These are phyloP conservation scores for Colletotrichum magnum DNA, from an alignment of 2,329 filamentous ascomycete genomes.

Conservation along the genomic window DNA sequence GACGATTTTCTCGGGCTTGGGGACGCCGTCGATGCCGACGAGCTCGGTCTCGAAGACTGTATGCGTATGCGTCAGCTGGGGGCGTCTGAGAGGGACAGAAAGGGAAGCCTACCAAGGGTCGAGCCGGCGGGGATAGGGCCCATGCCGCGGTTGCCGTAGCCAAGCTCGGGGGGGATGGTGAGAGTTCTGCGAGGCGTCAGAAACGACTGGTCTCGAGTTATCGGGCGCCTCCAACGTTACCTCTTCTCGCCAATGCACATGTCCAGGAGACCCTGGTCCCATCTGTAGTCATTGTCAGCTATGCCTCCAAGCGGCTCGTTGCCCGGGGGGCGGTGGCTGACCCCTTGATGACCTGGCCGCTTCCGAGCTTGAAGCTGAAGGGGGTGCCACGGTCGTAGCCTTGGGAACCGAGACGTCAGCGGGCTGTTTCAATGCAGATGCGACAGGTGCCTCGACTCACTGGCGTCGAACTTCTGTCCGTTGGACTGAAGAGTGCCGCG, in stretches of 20 bases:
- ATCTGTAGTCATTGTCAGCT: conserved; percentile 63
- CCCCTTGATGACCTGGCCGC: conserved; percentile 91
- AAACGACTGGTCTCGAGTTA: conserved; percentile 14
- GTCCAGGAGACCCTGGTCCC: conserved; percentile 90
- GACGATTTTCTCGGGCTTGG: conserved; percentile 62
- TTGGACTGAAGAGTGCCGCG: conserved; percentile 81
- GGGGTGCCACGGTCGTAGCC: conserved; percentile 83
- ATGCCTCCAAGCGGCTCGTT: neutral
- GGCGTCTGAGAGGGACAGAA: neutral
- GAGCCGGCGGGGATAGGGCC: conserved; percentile 88
- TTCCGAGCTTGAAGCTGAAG: conserved; percentile 84
- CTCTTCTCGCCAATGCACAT: conserved; percentile 98
- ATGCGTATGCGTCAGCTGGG: neutral
- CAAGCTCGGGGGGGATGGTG: conserved; percentile 89
- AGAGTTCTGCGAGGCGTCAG: conserved; percentile 69
- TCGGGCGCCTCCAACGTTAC: conserved; percentile 49
- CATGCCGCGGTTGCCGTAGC: conserved; percentile 82
- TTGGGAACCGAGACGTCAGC: conserved; percentile 44
- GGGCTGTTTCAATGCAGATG: neutral
- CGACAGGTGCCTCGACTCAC: conserved; percentile 48
- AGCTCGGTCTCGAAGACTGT: conserved; percentile 93
- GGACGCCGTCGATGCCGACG: conserved; percentile 84
- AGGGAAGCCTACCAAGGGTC: conserved; percentile 73
- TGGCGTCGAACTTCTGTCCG: conserved; percentile 87
- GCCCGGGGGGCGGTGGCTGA: conserved; percentile 56